phyloP scores from a whole-genome alignment of 2,329 filamentous ascomycete genomes.

The Ceratocystis huliohia region DNA sequence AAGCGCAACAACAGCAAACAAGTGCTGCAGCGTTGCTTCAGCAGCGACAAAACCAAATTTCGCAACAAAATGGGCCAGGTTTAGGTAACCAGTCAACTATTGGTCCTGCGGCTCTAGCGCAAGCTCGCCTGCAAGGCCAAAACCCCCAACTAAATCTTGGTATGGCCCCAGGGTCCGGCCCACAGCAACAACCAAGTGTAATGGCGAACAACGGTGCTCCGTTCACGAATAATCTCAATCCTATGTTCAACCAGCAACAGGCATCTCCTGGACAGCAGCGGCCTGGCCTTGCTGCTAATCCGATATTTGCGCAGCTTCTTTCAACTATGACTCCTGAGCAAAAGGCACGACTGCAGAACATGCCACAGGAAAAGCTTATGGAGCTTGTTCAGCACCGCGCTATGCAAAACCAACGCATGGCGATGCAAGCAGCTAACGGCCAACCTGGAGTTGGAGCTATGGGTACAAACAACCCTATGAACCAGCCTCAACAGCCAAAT shows the following conservation, averaged over 20 bases:
- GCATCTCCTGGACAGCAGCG: slow-evolving; percentile 29
- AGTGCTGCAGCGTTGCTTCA: not conserved
- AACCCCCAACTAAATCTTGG: slow-evolving; percentile 6
- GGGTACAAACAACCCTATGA: slow-evolving; percentile 12
- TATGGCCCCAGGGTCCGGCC: slow-evolving; percentile 19
- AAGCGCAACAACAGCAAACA: slow-evolving; percentile 8
- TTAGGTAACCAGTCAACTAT: slow-evolving; percentile 24
- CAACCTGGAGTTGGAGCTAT: not conserved
- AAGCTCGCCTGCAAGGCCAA: slow-evolving; percentile 6
- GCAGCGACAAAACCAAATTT: slow-evolving; percentile 6
- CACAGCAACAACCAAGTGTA: slow-evolving; percentile 27
- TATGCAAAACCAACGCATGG: slow-evolving; percentile 3
- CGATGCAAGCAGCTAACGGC: slow-evolving; percentile 15
- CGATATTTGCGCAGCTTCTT: slow-evolving; percentile 33
- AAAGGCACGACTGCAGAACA: slow-evolving; percentile 31
- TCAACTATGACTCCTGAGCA: slow-evolving; percentile 36
- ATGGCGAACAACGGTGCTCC: slow-evolving; percentile 35
- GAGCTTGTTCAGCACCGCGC: slow-evolving; percentile 29
- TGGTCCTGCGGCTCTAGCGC: not conserved
- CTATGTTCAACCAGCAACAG: slow-evolving; percentile 43
- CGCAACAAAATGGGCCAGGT: slow-evolving; percentile 21
- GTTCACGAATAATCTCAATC: slow-evolving; percentile 40
- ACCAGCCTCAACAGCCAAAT: slow-evolving; percentile 23
- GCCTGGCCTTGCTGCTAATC: slow-evolving; percentile 30
- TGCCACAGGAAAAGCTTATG: slow-evolving; percentile 39